Conservation (phyloP, 2,329 filamentous ascomycete species). For the Lachnellula subtilissima region DNA sequence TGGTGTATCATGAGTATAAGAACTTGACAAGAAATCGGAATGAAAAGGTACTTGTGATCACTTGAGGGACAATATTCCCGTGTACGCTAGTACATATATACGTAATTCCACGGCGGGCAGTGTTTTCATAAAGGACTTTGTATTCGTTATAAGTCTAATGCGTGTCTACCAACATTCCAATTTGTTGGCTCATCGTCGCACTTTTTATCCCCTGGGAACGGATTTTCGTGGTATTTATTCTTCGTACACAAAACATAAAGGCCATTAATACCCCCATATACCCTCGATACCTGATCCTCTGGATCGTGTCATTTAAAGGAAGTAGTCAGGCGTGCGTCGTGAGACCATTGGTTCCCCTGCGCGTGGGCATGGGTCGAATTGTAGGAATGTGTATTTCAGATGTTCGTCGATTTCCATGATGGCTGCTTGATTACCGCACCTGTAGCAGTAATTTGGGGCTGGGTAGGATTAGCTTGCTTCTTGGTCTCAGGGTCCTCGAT, state of each 20-base stretch:
- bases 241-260: background rate
- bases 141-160: conserved; percentile 1
- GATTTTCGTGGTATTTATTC: background rate
- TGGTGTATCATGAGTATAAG: too few species aligned
- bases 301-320: conserved; percentile 60
- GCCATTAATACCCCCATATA: background rate
- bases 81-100: too few species aligned
- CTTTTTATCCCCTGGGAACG: background rate
- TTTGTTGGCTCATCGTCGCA: background rate
- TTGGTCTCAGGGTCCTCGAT: background rate
- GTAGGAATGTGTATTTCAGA: conserved; percentile 98
- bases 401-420: conserved; percentile 99
- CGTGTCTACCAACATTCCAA: background rate
- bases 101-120: too few species aligned
- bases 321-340: conserved; percentile 95
- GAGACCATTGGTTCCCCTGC: conserved; percentile 99
- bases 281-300: background rate
- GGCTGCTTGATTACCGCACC: conserved; percentile 98
- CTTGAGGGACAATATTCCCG: too few species aligned
- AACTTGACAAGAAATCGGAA: too few species aligned
- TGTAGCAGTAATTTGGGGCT: conserved; percentile 95
- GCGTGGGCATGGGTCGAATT: conserved; percentile 97
- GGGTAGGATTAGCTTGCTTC: conserved; percentile 27
- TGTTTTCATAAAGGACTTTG: background rate
- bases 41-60: too few species aligned